phyloP scores from a whole-genome alignment of 2,329 filamentous ascomycete species.

The Aspergillus pseudoglaucus region DNA sequence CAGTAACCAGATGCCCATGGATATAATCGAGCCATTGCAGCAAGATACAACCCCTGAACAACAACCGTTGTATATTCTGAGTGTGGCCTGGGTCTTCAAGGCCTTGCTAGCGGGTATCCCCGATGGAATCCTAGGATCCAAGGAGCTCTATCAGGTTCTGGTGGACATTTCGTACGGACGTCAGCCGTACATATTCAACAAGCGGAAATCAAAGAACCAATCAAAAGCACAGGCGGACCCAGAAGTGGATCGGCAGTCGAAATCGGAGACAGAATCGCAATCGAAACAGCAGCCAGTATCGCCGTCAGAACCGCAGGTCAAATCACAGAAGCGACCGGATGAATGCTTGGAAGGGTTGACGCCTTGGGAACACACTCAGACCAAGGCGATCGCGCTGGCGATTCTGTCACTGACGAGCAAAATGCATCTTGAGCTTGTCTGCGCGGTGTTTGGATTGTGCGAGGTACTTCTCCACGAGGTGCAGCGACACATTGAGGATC shows the following conservation, averaged over 20 bases:
- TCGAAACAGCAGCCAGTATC: too few relatives aligned
- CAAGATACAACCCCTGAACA: constrained; percentile 8
- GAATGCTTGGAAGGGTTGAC: constrained; percentile 17
- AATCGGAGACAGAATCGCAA: constrained; percentile 3
- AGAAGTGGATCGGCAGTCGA: constrained; percentile 4
- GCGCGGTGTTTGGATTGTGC: constrained; percentile 34
- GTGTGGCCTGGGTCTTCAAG: constrained; percentile 30
- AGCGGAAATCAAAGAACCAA: too few relatives aligned
- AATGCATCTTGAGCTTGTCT: constrained; percentile 36
- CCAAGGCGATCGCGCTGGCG: constrained; percentile 31
- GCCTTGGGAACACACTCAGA: constrained; percentile 15
- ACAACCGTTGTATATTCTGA: constrained; percentile 19
- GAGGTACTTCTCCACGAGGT: constrained; percentile 24
- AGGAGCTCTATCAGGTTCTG: constrained; percentile 25
- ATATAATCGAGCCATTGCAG: constrained; percentile 9
- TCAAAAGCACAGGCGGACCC: too few relatives aligned
- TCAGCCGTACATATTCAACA: background rate
- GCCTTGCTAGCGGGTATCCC: constrained; percentile 32
- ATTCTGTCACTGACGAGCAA: constrained; percentile 31
- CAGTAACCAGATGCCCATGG: constrained; percentile 24
- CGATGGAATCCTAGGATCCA: constrained; percentile 33
- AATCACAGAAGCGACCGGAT: constrained; percentile 4
- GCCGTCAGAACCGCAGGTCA: too few relatives aligned
- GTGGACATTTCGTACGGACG: constrained; percentile 22
- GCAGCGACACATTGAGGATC: constrained; percentile 5